Conservation (phyloP, 768 basidiomycete species). For the Brasilioporus rufonigricans region DNA sequence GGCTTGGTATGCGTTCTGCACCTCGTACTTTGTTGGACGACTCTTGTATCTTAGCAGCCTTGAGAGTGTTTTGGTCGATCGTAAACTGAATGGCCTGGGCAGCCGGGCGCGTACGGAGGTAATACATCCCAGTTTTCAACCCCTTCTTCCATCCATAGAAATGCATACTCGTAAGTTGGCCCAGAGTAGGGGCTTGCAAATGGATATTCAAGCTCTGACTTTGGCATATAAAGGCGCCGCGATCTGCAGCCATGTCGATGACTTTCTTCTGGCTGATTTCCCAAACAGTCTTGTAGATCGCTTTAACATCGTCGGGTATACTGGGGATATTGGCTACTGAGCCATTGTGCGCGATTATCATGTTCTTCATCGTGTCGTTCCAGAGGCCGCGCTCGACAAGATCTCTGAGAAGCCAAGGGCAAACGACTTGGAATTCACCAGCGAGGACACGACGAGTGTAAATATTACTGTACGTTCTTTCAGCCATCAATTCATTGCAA, state of each 20-base stretch:
- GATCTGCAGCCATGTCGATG: constrained; percentile 97
- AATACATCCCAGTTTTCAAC: constrained; percentile 98
- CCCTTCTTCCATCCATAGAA: constrained; percentile 99
- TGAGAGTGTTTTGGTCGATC: constrained; percentile 77
- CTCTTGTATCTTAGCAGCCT: constrained; percentile 43
- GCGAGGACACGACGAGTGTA: constrained; percentile 99
- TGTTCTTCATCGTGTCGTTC: constrained; percentile 99
- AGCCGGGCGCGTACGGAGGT: constrained; percentile 91
- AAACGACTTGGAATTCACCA: constrained; percentile 99
- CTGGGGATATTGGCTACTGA: constrained; percentile 83
- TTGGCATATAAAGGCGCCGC: constrained; percentile 97
- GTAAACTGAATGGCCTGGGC: constrained; percentile 98
- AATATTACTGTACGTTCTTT: constrained; percentile 69
- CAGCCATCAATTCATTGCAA: neutral
- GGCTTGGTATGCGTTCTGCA: constrained; percentile 21
- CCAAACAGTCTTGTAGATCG: constrained; percentile 99
- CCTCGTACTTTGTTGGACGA: constrained; percentile 16
- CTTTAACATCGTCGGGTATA: constrained; percentile 90
- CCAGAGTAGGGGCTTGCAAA: constrained; percentile 81
- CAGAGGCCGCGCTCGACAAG: constrained; percentile 93
- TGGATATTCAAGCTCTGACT: constrained; percentile 94
- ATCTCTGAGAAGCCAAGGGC: constrained; percentile 98
- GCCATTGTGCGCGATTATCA: constrained; percentile 96
- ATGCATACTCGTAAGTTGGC: constrained; percentile 94
- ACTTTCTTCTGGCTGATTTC: constrained; percentile 99